Percentiles rank a stretch among this genome's conserved stretches.
phyloP scores from a whole-genome alignment of 768 basidiomycete genomes.

The Hericium erinaceus region DNA sequence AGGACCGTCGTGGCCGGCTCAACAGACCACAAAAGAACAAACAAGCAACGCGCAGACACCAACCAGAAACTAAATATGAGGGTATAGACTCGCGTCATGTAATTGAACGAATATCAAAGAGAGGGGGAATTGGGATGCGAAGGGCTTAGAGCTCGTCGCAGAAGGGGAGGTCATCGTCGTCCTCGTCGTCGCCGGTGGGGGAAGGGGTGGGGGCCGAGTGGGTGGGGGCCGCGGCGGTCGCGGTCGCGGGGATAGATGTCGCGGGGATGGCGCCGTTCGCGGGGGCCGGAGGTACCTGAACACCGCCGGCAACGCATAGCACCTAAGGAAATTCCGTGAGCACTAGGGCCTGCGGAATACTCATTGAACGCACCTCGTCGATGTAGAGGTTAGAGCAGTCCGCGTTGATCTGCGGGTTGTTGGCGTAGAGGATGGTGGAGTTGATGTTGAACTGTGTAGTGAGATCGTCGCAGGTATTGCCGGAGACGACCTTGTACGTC shows the following conservation, averaged over 20 bases:
- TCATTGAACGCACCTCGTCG: constrained; percentile 47
- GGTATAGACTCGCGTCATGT: background rate
- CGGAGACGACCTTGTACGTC: constrained; percentile 46
- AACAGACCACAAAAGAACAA: no score
- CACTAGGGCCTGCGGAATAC: background rate
- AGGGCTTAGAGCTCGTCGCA: background rate
- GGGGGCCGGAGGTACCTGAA: constrained; percentile 35
- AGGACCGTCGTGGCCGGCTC: no score
- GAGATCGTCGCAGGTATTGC: constrained; percentile 54
- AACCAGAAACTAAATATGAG: no score
- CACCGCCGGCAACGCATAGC: constrained; percentile 37
- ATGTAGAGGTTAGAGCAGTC: constrained; percentile 61
- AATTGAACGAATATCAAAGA: background rate
- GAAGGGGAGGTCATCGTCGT: background rate
- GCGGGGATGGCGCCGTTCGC: constrained; percentile 15
- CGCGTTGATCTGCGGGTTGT: constrained; percentile 66
- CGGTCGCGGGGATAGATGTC: background rate
- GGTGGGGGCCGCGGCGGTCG: background rate
- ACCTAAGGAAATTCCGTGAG: constrained; percentile 28
- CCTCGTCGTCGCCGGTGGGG: background rate
- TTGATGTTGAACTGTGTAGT: constrained; percentile 33
- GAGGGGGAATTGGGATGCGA: background rate
- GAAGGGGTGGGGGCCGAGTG: background rate
- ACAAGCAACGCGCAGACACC: no score
- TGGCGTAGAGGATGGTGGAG: constrained; percentile 43